Evolutionary conservation across 1,284 basidiomycete species (phyloP), one percentile per base, ranked within the genome.

Genomic region (Apiotrichum sp.): DNA sequence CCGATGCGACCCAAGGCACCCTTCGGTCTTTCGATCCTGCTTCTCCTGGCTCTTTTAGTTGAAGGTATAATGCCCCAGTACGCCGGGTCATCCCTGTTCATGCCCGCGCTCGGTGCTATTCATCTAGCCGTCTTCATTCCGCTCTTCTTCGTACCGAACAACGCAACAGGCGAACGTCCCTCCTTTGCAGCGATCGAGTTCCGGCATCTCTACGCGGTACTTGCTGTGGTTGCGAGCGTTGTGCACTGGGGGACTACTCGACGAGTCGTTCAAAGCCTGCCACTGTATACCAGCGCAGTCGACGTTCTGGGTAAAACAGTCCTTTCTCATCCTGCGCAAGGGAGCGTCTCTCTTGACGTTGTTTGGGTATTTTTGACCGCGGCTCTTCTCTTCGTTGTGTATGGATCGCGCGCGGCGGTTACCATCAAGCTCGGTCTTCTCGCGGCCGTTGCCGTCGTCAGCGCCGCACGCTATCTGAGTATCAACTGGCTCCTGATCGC

Each of bases 311-410:
- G 50, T 45, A 43, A 50, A 32, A 55, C 51, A 4, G 74, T 84
- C 10, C 74, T 82, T 58, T 75, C 77, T 1, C 83, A 86, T 67
- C 84, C 85, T 0, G 85, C 85, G 0, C 84, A 85, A 65, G 77
- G 81, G 1, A 84, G 82, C 3, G 84, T 87, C 44, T 82, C 83
- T 3, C 83, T 81, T 78, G 84, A 86, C 58, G 81, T 85, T 32
- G 66, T 86, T 10, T 86, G 83, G 82, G 67, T 69, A 3, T 61
- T 34, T 0, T 38, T 69, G 51, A 64, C 62, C 16, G 50, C 68
- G 9, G 9, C 57, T 1, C 34, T 61, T 1, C 75, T 73, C 61
- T 66, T 64, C 48, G 16, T 73, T 38, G 47, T 65, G n/a, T 65
- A 67, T 9, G 75, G 75, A 3, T 65, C 65, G 4, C 29, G 14